Base-by-base conservation (phyloP, 345 rosid genomes). In the Corchorus olitorius region DNA sequence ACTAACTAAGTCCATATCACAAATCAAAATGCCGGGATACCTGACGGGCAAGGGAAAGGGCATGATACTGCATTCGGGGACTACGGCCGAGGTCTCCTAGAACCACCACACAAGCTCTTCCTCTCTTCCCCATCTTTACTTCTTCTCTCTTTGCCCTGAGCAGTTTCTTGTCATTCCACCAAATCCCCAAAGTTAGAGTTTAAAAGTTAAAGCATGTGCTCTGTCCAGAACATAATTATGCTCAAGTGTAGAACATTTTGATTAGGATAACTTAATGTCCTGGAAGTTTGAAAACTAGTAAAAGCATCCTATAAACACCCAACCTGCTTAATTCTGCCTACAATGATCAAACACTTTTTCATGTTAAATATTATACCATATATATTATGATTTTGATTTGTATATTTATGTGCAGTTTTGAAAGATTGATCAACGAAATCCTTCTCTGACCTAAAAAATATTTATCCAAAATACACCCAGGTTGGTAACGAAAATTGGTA, bases 31-130 rank as follows among this genome's bases (percentile, higher is more conserved):
- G 52, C 20, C 27, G 45, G 2, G 62, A 11, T 75, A 92, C 99
- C 99, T 95, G 98, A 76, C 87, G 89, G 17, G 97, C 93, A 34
- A 95, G 98, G 60, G 99, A 96, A 58, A 96, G 94, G 52, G 97
- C 93, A 69, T 95, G 99, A 80, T 89, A 95, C 78, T 95, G 98
- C 99, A 95, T 95, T 34, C 99, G 92, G 79, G 99, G 99, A 66
- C 99, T 95, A 50, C 99, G 97, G 20, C 99, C 99, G 56, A 95
- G 84, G 71, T 96, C 99, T 34, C 99, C 99, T 55, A 96, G 84
- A 49, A 96, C 98, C 62, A 96, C 99, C 34, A 96, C 88, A 74
- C 99, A 96, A 5, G 97, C 98, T 50, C 99, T 84, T 72, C 97
- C 97, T 74, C 90, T 85, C 77, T 81, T 86, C 72, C 74, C 83